Conservation (phyloP, 2,329 filamentous ascomycete species). For the Parafenestella ontariensis region DNA sequence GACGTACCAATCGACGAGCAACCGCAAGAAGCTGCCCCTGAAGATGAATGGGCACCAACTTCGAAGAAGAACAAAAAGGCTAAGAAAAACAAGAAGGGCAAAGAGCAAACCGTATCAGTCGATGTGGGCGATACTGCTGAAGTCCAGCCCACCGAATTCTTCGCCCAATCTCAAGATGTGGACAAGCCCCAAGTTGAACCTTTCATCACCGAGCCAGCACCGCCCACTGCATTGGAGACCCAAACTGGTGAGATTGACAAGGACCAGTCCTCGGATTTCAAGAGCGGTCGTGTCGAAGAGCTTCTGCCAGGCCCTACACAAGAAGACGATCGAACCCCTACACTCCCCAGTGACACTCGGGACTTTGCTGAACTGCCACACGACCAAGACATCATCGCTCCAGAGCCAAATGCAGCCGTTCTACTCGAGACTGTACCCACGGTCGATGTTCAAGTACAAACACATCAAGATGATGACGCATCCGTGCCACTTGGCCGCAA, state of each 20-base stretch:
- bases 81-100: conserved; percentile 43
- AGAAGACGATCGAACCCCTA: not conserved
- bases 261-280: not conserved
- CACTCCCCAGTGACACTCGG: not conserved
- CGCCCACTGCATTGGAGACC: not conserved
- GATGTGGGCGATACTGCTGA: conserved; percentile 12
- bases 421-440: conserved; percentile 1
- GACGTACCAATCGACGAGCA: conserved; percentile 7
- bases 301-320: not conserved
- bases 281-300: not conserved
- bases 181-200: not conserved
- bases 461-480: conserved; percentile 2
- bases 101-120: conserved; percentile 18
- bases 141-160: not conserved
- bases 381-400: not conserved
- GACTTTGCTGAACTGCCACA: not conserved
- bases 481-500: conserved; percentile 23
- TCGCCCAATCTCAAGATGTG: conserved; percentile 5
- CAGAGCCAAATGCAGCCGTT: not conserved
- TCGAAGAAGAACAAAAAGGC: conserved; percentile 34
- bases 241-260: not conserved
- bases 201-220: not conserved
- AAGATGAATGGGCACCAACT: conserved; percentile 20
- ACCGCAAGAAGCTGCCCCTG: conserved; percentile 9
- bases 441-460: not conserved